Evolutionary conservation across 2,329 filamentous ascomycete species (phyloP).

Genomic region (Epichloe scottii): DNA sequence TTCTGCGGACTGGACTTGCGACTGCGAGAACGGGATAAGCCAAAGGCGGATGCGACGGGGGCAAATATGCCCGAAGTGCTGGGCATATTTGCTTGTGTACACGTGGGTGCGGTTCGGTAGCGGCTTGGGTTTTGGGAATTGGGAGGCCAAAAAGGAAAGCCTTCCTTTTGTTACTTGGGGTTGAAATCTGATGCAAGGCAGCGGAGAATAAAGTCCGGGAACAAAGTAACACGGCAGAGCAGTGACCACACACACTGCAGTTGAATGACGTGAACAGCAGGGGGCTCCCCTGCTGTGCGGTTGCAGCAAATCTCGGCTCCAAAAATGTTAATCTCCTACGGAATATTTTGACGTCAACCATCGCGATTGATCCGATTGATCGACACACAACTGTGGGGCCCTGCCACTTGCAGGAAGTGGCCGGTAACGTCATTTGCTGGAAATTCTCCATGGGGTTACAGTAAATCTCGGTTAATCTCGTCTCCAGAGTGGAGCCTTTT

Average conservation of each 20-base stretch:
- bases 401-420: too few species aligned
- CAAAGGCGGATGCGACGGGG: slow-evolving; percentile 23
- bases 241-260: neutral
- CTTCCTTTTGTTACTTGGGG: neutral
- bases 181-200: neutral
- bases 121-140: neutral
- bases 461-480: too few species aligned
- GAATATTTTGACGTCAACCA: too few species aligned
- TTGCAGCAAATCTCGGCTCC: too few species aligned
- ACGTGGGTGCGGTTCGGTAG: neutral
- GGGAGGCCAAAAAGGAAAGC: too few species aligned
- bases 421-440: too few species aligned
- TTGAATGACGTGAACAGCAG: neutral
- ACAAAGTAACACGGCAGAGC: neutral
- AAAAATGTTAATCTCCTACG: too few species aligned
- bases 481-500: too few species aligned
- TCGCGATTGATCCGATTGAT: too few species aligned
- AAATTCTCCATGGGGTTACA: too few species aligned
- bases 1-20: slow-evolving; percentile 7
- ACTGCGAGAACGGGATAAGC: slow-evolving; percentile 17
- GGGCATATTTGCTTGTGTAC: slow-evolving; percentile 14
- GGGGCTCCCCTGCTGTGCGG: too few species aligned
- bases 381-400: too few species aligned
- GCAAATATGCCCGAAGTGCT: slow-evolving; percentile 16
- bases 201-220: slow-evolving; percentile 2